Percentiles rank a stretch among this genome's conserved stretches.
These are phyloP conservation scores for Arthrocladium fulminans DNA, from an alignment of 2,329 filamentous ascomycete species.

Conservation along the genomic window DNA sequence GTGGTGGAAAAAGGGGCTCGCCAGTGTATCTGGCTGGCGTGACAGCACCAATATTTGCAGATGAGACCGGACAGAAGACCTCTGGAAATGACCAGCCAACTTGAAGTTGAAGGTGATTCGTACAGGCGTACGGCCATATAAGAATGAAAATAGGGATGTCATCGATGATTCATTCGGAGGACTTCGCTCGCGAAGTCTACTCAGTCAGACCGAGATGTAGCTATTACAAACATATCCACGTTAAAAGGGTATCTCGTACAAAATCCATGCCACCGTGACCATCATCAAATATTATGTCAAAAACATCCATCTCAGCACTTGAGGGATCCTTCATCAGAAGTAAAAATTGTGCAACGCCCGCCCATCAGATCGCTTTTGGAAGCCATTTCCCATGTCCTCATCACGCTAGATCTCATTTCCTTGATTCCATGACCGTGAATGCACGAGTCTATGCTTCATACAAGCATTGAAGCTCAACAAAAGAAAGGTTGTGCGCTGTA, in stretches of 20 bases:
- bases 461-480: not conserved
- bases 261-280: not conserved
- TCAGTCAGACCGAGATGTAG: not conserved
- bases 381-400: not conserved
- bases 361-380: not conserved
- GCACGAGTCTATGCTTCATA: not conserved
- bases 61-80: too few relatives aligned
- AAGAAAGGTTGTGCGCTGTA: not conserved
- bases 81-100: too few relatives aligned
- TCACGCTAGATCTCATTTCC: not conserved
- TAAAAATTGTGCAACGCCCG: constrained; percentile 3
- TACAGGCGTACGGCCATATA: not conserved
- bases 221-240: constrained; percentile 3
- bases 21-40: too few relatives aligned
- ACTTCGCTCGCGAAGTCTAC: not conserved
- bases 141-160: not conserved
- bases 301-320: constrained; percentile 23
- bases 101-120: not conserved
- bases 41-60: too few relatives aligned
- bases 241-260: constrained; percentile 8
- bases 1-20: too few relatives aligned
- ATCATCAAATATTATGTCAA: not conserved
- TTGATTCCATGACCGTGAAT: not conserved
- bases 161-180: not conserved
- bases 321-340: constrained; percentile 15